Evolutionary conservation across 768 basidiomycete species (phyloP).

Genomic region (Leccinum subgranulosum): DNA sequence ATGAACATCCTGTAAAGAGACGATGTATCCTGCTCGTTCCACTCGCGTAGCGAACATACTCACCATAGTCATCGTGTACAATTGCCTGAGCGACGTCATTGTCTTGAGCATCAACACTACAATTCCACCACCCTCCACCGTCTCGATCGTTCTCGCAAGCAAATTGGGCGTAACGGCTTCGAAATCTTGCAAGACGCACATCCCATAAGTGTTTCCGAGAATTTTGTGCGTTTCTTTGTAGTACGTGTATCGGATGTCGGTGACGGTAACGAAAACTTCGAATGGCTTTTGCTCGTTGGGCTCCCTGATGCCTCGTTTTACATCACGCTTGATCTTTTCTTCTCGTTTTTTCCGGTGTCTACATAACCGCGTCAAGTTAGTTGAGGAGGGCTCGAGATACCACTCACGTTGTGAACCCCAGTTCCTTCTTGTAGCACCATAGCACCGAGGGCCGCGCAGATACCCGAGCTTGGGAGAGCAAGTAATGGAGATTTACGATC

Average conservation of each 20-base stretch:
- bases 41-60: slow-evolving; percentile 6
- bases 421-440: slow-evolving; percentile 99
- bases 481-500: slow-evolving; percentile 94
- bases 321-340: slow-evolving; percentile 93
- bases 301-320: slow-evolving; percentile 91
- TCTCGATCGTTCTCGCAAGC: slow-evolving; percentile 95
- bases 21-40: background rate
- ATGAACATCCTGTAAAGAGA: slow-evolving; percentile 80
- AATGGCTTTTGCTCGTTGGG: slow-evolving; percentile 96
- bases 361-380: background rate
- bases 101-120: slow-evolving; percentile 90
- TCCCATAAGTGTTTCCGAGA: slow-evolving; percentile 95
- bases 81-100: slow-evolving; percentile 87
- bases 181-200: slow-evolving; percentile 96
- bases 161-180: slow-evolving; percentile 98
- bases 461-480: slow-evolving; percentile 88
- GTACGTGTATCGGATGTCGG: slow-evolving; percentile 98
- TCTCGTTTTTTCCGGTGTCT: slow-evolving; percentile 97
- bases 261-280: slow-evolving; percentile 98
- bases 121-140: slow-evolving; percentile 92
- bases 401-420: slow-evolving; percentile 88
- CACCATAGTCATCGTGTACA: slow-evolving; percentile 89
- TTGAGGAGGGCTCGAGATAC: background rate
- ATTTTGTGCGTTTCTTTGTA: slow-evolving; percentile 98
- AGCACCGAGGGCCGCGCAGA: slow-evolving; percentile 88